Base-by-base conservation (phyloP, 2,329 filamentous ascomycete genomes). In the Sporothrix sp. region DNA sequence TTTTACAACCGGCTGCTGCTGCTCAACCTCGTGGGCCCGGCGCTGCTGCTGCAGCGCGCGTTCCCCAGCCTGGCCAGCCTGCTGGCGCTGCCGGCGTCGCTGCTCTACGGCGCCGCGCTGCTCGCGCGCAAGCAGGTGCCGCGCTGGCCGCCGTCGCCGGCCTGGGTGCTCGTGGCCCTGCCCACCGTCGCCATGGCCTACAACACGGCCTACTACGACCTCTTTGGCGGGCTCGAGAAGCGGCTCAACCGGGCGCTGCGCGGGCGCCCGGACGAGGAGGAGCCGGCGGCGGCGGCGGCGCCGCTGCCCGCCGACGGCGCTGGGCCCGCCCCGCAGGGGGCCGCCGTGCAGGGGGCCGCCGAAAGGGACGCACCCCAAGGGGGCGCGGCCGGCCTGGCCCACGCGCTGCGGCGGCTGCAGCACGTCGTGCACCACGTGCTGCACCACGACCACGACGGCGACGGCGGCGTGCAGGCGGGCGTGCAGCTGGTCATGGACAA, bases 111-210 rank as follows among this genome's bases (percentile, higher is more conserved):
- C 45, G 66, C 70, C 10, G 66, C 69, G 30, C 68, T 74, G 23
- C 59, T 72, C 32, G 65, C 71, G 48, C 66, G 70, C 38, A 66
- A 74, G 36, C 60, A 70, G n/a, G 65, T 72, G 43, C 63, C 73
- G 18, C 59, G 62, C 13, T 80, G 76, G 76, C 76, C 77, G 1
- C 76, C 75, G 0, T 73, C 75, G 0, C 71, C 75, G 1, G 66
- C 70, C 35, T 71, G 75, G 52, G 72, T 70, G n/a, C 61, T 79
- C 47, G 65, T 71, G 1, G 54, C 73, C 3, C 71, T 78, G 54
- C 77, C 77, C 0, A 70, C 59, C 28, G 44, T 69, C 43, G 66
- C 66, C 52, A 57, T 68, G 9, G 55, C 61, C n/a, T 73, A 72
- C 54, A 59, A 69, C 38, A 60, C 71, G 37, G 55, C 71, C 8